Evolutionary conservation across 2,329 filamentous ascomycete genomes (phyloP), one percentile per base, ranked within the genome.

Genomic region (Colletotrichum tofieldiae): DNA sequence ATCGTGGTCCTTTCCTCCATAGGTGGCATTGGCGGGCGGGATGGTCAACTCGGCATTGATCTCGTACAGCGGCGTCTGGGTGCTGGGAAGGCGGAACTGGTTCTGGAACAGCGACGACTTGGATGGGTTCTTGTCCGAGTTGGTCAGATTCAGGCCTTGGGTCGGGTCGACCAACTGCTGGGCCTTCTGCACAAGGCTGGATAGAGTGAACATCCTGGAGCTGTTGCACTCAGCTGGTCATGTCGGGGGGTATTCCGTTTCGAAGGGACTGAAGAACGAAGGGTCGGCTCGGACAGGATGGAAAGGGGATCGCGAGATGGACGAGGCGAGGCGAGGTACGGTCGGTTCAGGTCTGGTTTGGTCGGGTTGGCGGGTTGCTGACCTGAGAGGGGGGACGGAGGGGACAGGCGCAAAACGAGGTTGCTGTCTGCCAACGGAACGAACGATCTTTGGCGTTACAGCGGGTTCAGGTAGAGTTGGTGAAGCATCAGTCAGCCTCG

Each of bases 1-100:
- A 71, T 92, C 91, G 67, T 90, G 89, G 75, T 92, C 89, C 81
- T 92, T 92, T 77, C 94, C 93, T 73, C 92, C 92, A 60, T 92
- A 90, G 73, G 88, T 91, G 76, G 86, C 89, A 82, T 92, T 93
- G 75, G 90, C 90, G 74, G 90, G 91, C 67, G 93, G 92, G 71
- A 99, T 93, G 68, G 95, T 97, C 72, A 99, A 90, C 86, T 99
- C 96, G 79, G 96, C 95, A 73, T 93, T 95, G 84, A 99, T 98
- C 86, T 99, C 96, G 84, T 97, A 95, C 70, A 98, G 89, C 67
- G 96, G 96, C 74, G 93, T 95, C 84, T 99, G 96, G 49, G 94
- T 93, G 79, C 94, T 91, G 56, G 96, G 96, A 43, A 99, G 92
- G 76, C 96, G 94, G 86, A 99, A 99, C 84, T 99, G 96, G 82